Evolutionary conservation across 2,329 filamentous ascomycete genomes (phyloP).

Genomic region (Colletotrichum sp.): DNA sequence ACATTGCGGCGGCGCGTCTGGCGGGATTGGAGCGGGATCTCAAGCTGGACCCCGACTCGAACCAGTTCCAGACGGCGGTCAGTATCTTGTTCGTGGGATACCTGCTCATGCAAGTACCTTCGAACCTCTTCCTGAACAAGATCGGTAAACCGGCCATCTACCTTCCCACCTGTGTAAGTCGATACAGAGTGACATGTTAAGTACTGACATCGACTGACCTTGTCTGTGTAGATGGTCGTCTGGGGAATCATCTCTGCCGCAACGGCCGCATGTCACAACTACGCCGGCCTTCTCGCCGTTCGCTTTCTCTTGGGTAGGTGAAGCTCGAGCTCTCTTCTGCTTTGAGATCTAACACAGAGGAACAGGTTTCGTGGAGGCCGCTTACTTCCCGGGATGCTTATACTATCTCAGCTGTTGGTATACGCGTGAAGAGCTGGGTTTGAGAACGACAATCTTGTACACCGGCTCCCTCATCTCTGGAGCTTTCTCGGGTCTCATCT

Average conservation of each 20-base stretch:
- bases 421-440: constrained; percentile 68
- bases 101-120: constrained; percentile 56
- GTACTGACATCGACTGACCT: rapidly evolving
- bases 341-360: not conserved
- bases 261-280: constrained; percentile 37
- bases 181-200: not conserved
- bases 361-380: constrained; percentile 9
- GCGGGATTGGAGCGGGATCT: constrained; percentile 49
- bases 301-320: constrained; percentile 31
- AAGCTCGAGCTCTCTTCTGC: rapidly evolving
- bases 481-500: constrained; percentile 72
- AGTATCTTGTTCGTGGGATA: constrained; percentile 58
- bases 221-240: constrained; percentile 32
- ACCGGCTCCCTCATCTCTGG: constrained; percentile 73
- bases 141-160: constrained; percentile 53
- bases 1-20: constrained; percentile 59
- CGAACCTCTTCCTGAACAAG: constrained; percentile 57
- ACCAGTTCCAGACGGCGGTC: constrained; percentile 46
- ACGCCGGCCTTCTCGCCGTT: constrained; percentile 35
- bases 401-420: constrained; percentile 73
- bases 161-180: constrained; percentile 47
- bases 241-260: constrained; percentile 52
- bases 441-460: constrained; percentile 71
- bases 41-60: constrained; percentile 29
- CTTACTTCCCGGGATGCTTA: constrained; percentile 48